Evolutionary conservation across 1,139 yeast species (phyloP), one percentile per base, ranked within the genome.

Genomic region (Scheffersomyces parashehatae): DNA sequence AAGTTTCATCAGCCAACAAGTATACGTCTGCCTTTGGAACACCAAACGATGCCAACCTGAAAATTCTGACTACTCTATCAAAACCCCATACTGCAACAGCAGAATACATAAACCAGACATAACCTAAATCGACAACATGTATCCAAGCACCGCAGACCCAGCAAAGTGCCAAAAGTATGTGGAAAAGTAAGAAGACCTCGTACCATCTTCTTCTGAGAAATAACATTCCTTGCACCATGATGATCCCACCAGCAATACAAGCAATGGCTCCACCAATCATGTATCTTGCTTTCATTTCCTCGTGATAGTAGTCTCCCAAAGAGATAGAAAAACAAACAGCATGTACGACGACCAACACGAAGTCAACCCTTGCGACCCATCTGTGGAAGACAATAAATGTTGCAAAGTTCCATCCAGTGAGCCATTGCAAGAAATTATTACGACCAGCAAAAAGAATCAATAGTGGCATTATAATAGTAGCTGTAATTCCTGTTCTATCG

Each of bases 341-440:
- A 45, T 68, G 74, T 15, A 65, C 55, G 26, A 57, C 46, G 3
- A 61, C 59, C 35, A 59, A 60, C 26, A 51, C 40, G 47, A 60
- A 58, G 39, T 55, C 59, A 10, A 53, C 55, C 40, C 73, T 58
- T 2, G 68, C 64, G 4, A 64, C 54, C 67, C 70, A 68, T 41
- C 69, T 58, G 42, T 68, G 74, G 41, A 52, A 67, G 7, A 60
- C 43, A 30, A 66, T 54, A 51, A 62, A 67, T 7, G 68, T 60
- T 32, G 64, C 55, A 49, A 54, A 68, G 40, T 59, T 52, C 65
- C 67, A 64, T 14, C 68, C 62, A 2, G 71, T 64, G 9, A 64
- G 36, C 71, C 73, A 68, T 43, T 59, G 68, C 45, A 68, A 56
- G 44, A 68, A 63, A 48, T 68, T 68, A 48, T 68, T 68, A 36